Conservation (phyloP, 2,329 filamentous ascomycete genomes). For the Pseudocercospora vitis region DNA sequence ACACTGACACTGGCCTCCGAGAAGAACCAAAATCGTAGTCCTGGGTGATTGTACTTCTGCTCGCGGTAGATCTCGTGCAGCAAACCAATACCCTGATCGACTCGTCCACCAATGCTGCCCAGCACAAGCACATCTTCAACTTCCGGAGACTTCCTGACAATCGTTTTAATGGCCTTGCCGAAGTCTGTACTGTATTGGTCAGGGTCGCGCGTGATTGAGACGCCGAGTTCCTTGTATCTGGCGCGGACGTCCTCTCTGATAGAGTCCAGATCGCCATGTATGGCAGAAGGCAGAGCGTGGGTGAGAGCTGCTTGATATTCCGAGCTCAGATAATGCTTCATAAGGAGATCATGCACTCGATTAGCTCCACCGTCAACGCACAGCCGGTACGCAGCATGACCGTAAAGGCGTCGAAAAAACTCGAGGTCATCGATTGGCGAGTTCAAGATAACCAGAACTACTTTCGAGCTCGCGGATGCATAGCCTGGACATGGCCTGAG, state of each 20-base stretch:
- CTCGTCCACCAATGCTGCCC: slow-evolving; percentile 82
- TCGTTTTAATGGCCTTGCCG: slow-evolving; percentile 68
- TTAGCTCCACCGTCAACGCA: slow-evolving; percentile 94
- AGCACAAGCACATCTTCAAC: slow-evolving; percentile 65
- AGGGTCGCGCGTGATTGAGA: slow-evolving; percentile 66
- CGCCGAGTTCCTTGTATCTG: slow-evolving; percentile 64
- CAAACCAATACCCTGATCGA: slow-evolving; percentile 89
- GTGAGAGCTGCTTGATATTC: slow-evolving; percentile 26
- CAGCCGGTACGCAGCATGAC: slow-evolving; percentile 62
- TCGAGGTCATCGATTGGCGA: slow-evolving; percentile 58
- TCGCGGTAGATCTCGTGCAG: slow-evolving; percentile 76
- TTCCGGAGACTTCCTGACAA: slow-evolving; percentile 47
- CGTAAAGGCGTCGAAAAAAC: slow-evolving; percentile 50
- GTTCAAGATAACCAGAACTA: slow-evolving; percentile 60
- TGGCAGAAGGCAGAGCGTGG: slow-evolving; percentile 52
- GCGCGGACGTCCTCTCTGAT: slow-evolving; percentile 60
- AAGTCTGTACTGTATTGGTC: slow-evolving; percentile 93
- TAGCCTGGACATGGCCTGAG: slow-evolving; percentile 16
- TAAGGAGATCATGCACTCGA: slow-evolving; percentile 59
- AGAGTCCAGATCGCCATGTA: slow-evolving; percentile 92
- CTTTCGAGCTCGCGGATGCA: slow-evolving; percentile 1
- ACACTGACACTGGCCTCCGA: slow-evolving; percentile 81
- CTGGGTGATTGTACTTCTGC: slow-evolving; percentile 43
- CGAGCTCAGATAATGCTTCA: slow-evolving; percentile 23
- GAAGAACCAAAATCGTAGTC: slow-evolving; percentile 68